Percentiles rank a stretch among this genome's conserved stretches.
phyloP scores from a whole-genome alignment of 805 yeast genomes.

The Vanderwaltozyma yarrowii region DNA sequence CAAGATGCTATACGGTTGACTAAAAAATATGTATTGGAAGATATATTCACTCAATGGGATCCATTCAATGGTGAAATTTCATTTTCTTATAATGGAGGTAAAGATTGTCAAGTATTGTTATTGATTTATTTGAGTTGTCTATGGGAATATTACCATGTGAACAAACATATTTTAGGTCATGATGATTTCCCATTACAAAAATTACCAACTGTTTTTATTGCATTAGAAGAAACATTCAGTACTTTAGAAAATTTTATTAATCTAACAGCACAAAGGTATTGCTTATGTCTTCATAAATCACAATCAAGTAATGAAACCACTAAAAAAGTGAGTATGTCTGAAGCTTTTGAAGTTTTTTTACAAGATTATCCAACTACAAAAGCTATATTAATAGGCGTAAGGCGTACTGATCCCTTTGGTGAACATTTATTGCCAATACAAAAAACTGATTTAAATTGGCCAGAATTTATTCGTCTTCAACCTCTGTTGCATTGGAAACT shows the following conservation, averaged over 20 bases:
- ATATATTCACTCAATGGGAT: constrained; percentile 23
- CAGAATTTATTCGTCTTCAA: constrained; percentile 69
- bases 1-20: constrained; percentile 22
- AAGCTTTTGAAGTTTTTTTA: constrained; percentile 61
- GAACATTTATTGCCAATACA: constrained; percentile 48
- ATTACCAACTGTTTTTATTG: constrained; percentile 55
- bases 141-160: constrained; percentile 19
- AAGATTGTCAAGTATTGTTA: constrained; percentile 88
- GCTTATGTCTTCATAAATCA: constrained; percentile 37
- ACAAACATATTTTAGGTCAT: constrained; percentile 15
- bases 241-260: constrained; percentile 61
- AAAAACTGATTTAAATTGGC: constrained; percentile 86
- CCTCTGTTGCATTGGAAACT: constrained; percentile 87
- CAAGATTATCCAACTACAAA: constrained; percentile 40
- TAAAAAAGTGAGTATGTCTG: constrained; percentile 38
- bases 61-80: constrained; percentile 44
- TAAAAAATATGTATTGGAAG: constrained; percentile 13
- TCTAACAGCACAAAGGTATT: constrained; percentile 43
- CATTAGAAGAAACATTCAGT: constrained; percentile 61
- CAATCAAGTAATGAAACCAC: constrained; percentile 23
- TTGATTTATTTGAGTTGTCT: constrained; percentile 54
- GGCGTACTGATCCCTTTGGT: constrained; percentile 84
- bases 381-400: constrained; percentile 78
- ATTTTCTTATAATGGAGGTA: constrained; percentile 90
- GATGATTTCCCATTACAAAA: constrained; percentile 15